Evolutionary conservation across 129 eudicot species (phyloP).

Genomic region (Flaveria trinervia): DNA sequence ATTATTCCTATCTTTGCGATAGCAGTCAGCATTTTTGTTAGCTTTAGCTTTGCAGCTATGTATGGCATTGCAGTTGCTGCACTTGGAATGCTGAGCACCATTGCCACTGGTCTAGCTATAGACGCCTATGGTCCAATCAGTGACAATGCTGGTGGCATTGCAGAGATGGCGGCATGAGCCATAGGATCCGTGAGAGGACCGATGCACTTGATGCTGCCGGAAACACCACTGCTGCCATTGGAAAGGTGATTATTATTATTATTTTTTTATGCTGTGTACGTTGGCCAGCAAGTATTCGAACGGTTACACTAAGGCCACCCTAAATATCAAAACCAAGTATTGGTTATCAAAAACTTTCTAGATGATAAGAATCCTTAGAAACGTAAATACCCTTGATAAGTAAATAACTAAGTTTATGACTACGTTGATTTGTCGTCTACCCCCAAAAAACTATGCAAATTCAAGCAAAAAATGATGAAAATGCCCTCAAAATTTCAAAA

Average conservation of each 20-base stretch:
- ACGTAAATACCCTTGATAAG: too few species aligned
- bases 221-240: slow-evolving; percentile 90
- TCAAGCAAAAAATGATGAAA: too few species aligned
- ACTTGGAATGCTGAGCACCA: slow-evolving; percentile 85
- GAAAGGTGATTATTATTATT: slow-evolving; percentile 47
- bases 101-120: slow-evolving; percentile 89
- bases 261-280: background rate
- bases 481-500: background rate
- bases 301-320: background rate
- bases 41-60: slow-evolving; percentile 88
- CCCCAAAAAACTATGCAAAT: too few species aligned
- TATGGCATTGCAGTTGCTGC: slow-evolving; percentile 86
- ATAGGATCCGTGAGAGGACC: slow-evolving; percentile 78
- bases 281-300: background rate
- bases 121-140: slow-evolving; percentile 93
- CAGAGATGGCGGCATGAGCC: slow-evolving; percentile 98
- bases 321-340: background rate
- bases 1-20: slow-evolving; percentile 86
- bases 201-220: slow-evolving; percentile 97
- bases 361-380: too few species aligned
- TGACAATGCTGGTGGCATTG: slow-evolving; percentile 94
- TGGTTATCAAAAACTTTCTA: too few species aligned
- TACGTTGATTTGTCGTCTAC: too few species aligned
- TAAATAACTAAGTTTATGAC: too few species aligned
- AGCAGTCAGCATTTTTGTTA: slow-evolving; percentile 69